A percentile compares a stretch with the other conserved stretches of the same genome.
phyloP scores from a whole-genome alignment of 768 basidiomycete species.

The Boletellus emodensis region DNA sequence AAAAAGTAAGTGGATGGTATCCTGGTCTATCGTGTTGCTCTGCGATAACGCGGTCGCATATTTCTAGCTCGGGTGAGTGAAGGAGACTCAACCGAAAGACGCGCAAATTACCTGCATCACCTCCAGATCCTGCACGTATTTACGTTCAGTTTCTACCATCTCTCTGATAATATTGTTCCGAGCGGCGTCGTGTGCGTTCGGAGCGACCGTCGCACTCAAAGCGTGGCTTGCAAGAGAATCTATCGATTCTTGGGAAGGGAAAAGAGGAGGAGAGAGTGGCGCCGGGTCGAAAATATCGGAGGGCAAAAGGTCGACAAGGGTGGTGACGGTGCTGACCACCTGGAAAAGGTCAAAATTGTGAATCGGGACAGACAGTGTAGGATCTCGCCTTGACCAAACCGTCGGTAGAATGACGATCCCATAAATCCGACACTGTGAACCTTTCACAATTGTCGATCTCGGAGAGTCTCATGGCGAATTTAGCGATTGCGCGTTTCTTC shows the following conservation, averaged over 20 bases:
- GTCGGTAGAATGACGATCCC: conserved; percentile 87
- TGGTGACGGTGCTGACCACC: conserved; percentile 88
- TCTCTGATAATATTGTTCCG: conserved; percentile 81
- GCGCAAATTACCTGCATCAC: conserved; percentile 77
- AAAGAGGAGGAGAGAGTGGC: conserved; percentile 54
- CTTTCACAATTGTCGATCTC: conserved; percentile 67
- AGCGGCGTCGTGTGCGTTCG: conserved; percentile 60
- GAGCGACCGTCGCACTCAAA: conserved; percentile 36
- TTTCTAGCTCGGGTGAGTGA: conserved; percentile 50
- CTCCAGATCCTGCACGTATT: conserved; percentile 95
- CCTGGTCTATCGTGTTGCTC: conserved; percentile 83
- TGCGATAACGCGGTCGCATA: conserved; percentile 82
- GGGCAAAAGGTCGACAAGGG: conserved; percentile 76
- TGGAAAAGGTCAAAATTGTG: conserved; percentile 27
- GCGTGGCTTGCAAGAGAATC: conserved; percentile 53
- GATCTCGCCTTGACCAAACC: conserved; percentile 85
- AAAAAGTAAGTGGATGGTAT: conserved; percentile 94
- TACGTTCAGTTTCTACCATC: conserved; percentile 91
- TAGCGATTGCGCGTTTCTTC: conserved; percentile 87
- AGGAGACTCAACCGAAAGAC: conserved; percentile 2
- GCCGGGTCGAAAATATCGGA: conserved; percentile 61
- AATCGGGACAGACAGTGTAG: not conserved
- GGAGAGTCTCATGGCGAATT: conserved; percentile 86
- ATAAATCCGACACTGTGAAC: conserved; percentile 90
- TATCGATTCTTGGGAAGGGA: conserved; percentile 54